Evolutionary conservation across 306 rosid species (phyloP).

Genomic region (Canavalia ensiformis): DNA sequence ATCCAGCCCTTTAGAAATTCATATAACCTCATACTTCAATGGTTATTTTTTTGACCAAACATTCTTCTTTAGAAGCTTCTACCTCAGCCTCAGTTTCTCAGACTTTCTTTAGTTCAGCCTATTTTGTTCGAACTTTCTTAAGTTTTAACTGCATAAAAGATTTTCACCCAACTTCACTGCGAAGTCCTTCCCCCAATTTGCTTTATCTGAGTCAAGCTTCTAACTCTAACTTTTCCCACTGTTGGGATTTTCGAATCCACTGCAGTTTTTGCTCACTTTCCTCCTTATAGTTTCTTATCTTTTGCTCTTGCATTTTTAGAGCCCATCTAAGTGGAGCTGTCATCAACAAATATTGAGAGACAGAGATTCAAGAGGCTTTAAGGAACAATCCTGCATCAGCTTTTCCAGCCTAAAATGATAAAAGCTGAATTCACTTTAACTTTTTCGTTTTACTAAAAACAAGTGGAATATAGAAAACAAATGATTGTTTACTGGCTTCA

Average conservation of each 20-base stretch:
- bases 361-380: constrained; percentile 74
- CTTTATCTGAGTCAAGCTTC: constrained; percentile 80
- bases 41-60: constrained; percentile 72
- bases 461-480: neutral
- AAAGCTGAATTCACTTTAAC: constrained; percentile 17
- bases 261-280: constrained; percentile 83
- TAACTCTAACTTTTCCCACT: constrained; percentile 75
- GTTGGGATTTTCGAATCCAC: constrained; percentile 72
- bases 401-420: constrained; percentile 85
- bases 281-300: constrained; percentile 78
- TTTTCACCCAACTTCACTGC: constrained; percentile 67
- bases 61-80: constrained; percentile 68
- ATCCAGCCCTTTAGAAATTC: constrained; percentile 84
- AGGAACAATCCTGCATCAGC: constrained; percentile 86
- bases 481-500: neutral
- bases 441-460: neutral
- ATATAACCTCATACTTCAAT: constrained; percentile 83
- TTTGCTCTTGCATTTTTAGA: constrained; percentile 84
- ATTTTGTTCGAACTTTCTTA: constrained; percentile 78
- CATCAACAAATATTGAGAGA: constrained; percentile 81
- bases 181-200: constrained; percentile 75
- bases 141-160: constrained; percentile 75
- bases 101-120: constrained; percentile 72
- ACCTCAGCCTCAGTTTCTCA: constrained; percentile 81
- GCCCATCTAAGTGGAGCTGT: constrained; percentile 92